Conservation (phyloP, 2,329 filamentous ascomycete species). For the Neonectria ditissima region DNA sequence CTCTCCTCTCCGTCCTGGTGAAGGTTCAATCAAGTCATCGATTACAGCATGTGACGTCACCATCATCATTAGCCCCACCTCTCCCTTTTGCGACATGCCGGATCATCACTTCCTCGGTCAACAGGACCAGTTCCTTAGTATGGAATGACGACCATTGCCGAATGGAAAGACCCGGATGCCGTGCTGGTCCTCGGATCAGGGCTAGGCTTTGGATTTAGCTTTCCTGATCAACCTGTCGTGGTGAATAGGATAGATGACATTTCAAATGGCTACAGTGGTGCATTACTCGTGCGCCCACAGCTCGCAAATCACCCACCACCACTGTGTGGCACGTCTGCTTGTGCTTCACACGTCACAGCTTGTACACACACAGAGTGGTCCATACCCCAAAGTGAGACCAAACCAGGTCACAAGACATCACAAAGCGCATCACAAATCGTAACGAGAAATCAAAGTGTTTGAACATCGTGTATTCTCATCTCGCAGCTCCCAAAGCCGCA, state of each 20-base stretch:
- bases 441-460: too few species aligned
- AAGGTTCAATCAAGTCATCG: constrained; percentile 11
- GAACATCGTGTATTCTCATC: constrained; percentile 56
- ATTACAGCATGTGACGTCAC: constrained; percentile 22
- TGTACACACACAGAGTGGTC: neutral
- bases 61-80: constrained; percentile 18
- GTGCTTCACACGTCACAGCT: neutral
- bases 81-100: constrained; percentile 3
- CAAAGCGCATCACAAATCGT: neutral
- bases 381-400: neutral
- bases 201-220: neutral
- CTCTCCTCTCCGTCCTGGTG: neutral
- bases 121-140: neutral
- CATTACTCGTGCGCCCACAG: neutral
- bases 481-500: constrained; percentile 47
- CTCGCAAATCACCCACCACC: neutral
- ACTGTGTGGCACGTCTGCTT: too few species aligned
- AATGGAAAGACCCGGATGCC: neutral
- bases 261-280: neutral
- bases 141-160: neutral
- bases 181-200: neutral
- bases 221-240: neutral
- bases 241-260: neutral
- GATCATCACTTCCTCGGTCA: constrained; percentile 15
- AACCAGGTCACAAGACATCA: neutral